A percentile compares a stretch with the other conserved stretches of the same genome.
These are phyloP conservation scores for Aspergillus carlsbadensis DNA, from an alignment of 495 filamentous ascomycete genomes.

Conservation along the genomic window DNA sequence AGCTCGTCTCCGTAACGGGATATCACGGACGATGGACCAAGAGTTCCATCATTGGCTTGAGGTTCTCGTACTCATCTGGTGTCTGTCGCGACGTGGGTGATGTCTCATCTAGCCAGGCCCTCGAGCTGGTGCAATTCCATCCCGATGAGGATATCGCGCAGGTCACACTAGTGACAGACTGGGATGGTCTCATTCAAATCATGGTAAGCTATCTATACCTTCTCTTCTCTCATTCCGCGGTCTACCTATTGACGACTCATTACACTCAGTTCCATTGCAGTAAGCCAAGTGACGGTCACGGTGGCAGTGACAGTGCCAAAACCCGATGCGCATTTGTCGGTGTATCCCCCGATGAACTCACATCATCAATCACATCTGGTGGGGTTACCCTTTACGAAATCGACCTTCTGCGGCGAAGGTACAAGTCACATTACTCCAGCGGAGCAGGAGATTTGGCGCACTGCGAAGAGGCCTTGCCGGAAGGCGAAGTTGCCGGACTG, in stretches of 20 bases:
- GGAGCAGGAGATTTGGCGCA: background rate
- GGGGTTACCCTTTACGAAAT: background rate
- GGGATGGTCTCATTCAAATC: background rate
- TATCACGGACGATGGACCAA: background rate
- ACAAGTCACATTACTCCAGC: background rate
- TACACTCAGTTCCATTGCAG: background rate
- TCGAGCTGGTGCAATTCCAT: background rate
- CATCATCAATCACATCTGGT: background rate
- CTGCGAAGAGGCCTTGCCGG: background rate
- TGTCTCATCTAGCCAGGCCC: background rate
- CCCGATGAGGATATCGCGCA: background rate
- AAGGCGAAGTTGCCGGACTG: background rate
- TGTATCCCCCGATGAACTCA: too few relatives aligned
- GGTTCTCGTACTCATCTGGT: slow-evolving; percentile 1
- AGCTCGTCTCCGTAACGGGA: background rate
- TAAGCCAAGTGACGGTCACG: background rate
- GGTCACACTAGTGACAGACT: background rate
- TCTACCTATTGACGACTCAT: too few relatives aligned
- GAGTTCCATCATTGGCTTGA: background rate
- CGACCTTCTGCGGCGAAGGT: background rate
- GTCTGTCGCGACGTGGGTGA: background rate
- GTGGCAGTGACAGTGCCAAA: background rate
- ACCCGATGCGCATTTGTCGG: too few relatives aligned
- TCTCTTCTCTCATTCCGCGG: too few relatives aligned
- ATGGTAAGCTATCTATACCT: background rate